Base-by-base conservation (phyloP, 805 yeast species). In the fission yeast (Schizosaccharomyces pombe) region DNA sequence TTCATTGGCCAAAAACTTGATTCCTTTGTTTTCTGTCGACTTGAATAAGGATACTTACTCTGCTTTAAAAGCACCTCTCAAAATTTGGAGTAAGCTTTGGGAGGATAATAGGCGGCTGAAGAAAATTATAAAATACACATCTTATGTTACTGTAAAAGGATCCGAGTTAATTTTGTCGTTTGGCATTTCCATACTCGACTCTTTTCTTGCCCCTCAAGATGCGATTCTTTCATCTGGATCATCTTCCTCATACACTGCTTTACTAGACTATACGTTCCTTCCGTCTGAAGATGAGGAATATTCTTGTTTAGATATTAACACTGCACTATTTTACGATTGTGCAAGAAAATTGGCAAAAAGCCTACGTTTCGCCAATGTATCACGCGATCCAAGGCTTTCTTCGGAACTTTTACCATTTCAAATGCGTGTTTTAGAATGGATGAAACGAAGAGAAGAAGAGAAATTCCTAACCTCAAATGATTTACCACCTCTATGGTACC, bases 281-380 rank as follows among this genome's bases (percentile, higher is more conserved):
- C 22, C 43, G n/a, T 24, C 43, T 8, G n/a, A 16, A 2, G 4
- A 12, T 1, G 24, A n/a, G 22, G 6, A 8, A 37, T 9, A 11
- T 8, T 16, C n/a, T 12, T 11, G 22, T n/a, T 9, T 24, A 9
- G 24, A n/a, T 8, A 37, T 47, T 2, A 47, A n/a, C 32, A 28
- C 52, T 5, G 24, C 5, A 3, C 53, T 49, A 5, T 49, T 49
- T 29, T 49, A 49, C 33, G 39, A 49, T 9, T 29, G 24, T 49
- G 31, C 53, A n/a, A 16, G 39, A 19, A 9, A 32, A 8, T 12
- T 32, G 24, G 34, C 53, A 6, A 19, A 24, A 5, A 32, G 33
- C 19, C 24, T 30, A 28, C 33, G n/a, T 5, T 12, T 37, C 34
- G 55, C 55, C 26, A 57, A 56, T 31, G 32, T 43, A 33, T 31